These are phyloP conservation scores for Coffea canephora DNA, from an alignment of 257 asterid species.

Conservation along the genomic window DNA sequence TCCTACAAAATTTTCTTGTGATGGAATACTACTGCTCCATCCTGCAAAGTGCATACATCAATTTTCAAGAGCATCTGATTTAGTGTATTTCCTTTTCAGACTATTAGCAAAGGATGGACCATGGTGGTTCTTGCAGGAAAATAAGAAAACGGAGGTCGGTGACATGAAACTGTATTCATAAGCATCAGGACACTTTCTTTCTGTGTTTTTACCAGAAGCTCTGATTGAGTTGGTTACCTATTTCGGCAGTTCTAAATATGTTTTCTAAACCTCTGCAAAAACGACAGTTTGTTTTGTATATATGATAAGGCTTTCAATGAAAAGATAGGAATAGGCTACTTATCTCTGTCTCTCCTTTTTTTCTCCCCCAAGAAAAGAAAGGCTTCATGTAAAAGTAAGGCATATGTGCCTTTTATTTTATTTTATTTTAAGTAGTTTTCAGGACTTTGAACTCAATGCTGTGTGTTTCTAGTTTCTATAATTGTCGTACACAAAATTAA, in stretches of 20 bases:
- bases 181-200: not conserved
- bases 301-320: not conserved
- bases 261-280: not conserved
- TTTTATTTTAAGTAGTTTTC: no score
- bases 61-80: not conserved
- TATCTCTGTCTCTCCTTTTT: no score
- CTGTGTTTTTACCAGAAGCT: not conserved
- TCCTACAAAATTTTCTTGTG: not conserved
- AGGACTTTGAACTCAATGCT: no score
- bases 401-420: no score
- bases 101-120: slow-evolving; percentile 41
- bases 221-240: not conserved
- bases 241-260: no score
- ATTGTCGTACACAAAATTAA: no score
- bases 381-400: no score
- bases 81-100: slow-evolving; percentile 20
- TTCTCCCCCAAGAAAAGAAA: not conserved
- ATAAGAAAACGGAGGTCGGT: slow-evolving; percentile 25
- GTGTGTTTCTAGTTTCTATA: no score
- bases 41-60: not conserved
- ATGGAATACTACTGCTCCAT: not conserved
- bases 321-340: not conserved
- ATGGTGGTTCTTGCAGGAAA: slow-evolving; percentile 48
- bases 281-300: no score
- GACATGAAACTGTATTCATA: slow-evolving; percentile 16